Evolutionary conservation across 1,139 yeast species (phyloP), one percentile per base, ranked within the genome.

Genomic region (Diutina scorzettiae): DNA sequence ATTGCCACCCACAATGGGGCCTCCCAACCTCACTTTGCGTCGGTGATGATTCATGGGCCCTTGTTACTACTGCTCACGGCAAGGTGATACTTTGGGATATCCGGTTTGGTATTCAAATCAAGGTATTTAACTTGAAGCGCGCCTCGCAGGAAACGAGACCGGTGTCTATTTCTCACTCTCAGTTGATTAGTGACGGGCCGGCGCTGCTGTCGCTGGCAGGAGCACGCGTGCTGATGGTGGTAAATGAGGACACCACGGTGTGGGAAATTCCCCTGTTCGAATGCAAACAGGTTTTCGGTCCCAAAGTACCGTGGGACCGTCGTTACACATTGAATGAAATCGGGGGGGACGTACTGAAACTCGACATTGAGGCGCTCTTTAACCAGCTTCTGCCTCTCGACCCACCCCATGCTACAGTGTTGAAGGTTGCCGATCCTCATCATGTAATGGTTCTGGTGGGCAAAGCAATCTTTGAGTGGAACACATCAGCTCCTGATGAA

Each of bases 31-130:
- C 80, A 19, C 73, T 86, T 50, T 68, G 75, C 1, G 59, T 81
- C n/a, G 58, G 59, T 0, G 48, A 56, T 5, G 58, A 66, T 62
- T 51, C 57, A 6, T 85, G 96, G 89, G 52, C 83, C 3, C 56
- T 86, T 4, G 55, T 81, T 2, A 96, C 96, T 0, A 84, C 96
- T 0, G 64, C 73, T 1, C 71, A 70, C 39, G 97, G 97, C 1
- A 62, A 79, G 1, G 56, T 91, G 27, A 77, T 77, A 47, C 58
- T 91, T 18, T 87, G 96, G 95, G 96, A 89, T 57, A 51, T 83
- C 37, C 64, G 95, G 43, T 85, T 86, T 55, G 68, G 67, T 32
- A 50, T 81, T 0, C 60, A 73, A 40, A 63, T 84, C 24, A 78
- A 73, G 47, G 64, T 80, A 1, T 83, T 87, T 78, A 69, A 71